These are phyloP conservation scores for Cystofilobasidium macerans DNA, from an alignment of 768 basidiomycete genomes.

Conservation along the genomic window DNA sequence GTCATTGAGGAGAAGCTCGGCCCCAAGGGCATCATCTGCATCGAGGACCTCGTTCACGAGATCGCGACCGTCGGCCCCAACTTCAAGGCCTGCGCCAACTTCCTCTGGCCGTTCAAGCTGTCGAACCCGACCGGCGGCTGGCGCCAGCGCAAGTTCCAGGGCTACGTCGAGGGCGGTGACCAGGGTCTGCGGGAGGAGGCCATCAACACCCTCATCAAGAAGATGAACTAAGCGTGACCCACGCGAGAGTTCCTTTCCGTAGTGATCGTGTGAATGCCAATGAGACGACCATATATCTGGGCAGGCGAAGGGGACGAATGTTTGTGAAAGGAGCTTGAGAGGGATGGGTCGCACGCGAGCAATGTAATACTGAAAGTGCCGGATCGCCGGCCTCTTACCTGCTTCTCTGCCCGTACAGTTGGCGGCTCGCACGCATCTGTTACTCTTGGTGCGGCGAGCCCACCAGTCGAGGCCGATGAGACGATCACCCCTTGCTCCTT, in stretches of 20 bases:
- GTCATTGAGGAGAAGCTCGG: constrained; percentile 84
- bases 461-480: no score
- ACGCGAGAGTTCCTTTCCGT: no score
- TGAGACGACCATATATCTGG: not conserved
- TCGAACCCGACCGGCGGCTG: constrained; percentile 98
- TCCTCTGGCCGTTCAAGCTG: constrained; percentile 99
- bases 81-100: constrained; percentile 91
- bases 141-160: constrained; percentile 67
- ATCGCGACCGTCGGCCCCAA: constrained; percentile 90
- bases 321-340: no score
- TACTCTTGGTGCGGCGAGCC: no score
- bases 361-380: no score
- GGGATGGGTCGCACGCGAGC: no score
- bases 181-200: constrained; percentile 91
- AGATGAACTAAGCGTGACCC: constrained; percentile 35
- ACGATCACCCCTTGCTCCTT: no score
- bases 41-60: constrained; percentile 67
- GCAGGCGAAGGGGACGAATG: no score
- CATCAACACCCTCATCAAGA: constrained; percentile 92
- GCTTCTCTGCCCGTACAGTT: no score
- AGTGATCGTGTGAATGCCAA: no score
- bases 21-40: constrained; percentile 85
- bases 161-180: constrained; percentile 85
- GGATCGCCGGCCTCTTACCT: no score
- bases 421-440: no score